These are phyloP conservation scores for Artemisia argyi DNA, from an alignment of 129 eudicot species.

Conservation along the genomic window DNA sequence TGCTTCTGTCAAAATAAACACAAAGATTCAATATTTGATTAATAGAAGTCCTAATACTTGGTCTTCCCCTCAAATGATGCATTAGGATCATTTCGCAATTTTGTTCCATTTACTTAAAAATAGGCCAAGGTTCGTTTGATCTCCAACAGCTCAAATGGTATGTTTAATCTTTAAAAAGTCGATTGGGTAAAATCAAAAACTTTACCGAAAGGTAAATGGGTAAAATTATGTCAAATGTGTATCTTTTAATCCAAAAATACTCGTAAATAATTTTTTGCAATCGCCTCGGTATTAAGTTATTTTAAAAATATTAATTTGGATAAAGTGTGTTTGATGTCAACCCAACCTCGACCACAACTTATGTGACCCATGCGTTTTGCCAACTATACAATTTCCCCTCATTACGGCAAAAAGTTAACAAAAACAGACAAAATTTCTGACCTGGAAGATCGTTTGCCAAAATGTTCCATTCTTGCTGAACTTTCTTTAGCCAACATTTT, in stretches of 20 bases:
- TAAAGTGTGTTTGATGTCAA: neutral
- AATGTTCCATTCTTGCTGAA: conserved; percentile 91
- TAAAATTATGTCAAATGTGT: neutral
- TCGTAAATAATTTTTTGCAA: neutral
- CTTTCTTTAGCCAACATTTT: conserved; percentile 79
- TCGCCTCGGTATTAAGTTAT: neutral
- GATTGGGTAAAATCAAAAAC: neutral
- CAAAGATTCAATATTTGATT: neutral
- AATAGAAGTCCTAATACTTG: too few relatives aligned
- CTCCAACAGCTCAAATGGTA: too few relatives aligned
- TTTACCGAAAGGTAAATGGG: too few relatives aligned
- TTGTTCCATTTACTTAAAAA: neutral
- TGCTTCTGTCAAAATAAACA: conserved; percentile 48
- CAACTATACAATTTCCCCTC: neutral
- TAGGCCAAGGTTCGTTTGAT: too few relatives aligned
- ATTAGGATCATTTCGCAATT: neutral
- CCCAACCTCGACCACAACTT: neutral
- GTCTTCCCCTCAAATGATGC: too few relatives aligned
- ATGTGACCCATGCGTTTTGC: neutral
- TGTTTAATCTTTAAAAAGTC: too few relatives aligned
- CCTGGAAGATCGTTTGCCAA: conserved; percentile 88
- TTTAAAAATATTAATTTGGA: neutral
- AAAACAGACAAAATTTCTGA: conserved; percentile 24
- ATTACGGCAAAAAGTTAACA: neutral
- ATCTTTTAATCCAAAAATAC: too few relatives aligned